Percentiles rank a stretch among this genome's conserved stretches.
Conservation (phyloP, 2,329 filamentous ascomycete species). For the Rutstroemia sp. region DNA sequence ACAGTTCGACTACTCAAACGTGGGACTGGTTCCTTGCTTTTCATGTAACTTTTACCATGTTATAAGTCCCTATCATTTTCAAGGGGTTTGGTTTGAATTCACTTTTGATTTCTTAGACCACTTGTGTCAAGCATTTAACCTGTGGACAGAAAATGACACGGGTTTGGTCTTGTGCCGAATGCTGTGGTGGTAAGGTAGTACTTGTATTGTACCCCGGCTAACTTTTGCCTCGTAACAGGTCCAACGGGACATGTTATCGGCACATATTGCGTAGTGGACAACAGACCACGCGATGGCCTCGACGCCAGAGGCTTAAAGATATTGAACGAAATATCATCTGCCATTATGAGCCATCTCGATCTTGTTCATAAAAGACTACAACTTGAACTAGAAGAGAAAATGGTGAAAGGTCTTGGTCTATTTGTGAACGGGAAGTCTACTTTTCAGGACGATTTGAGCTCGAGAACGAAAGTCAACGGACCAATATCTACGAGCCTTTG, state of each 20-base stretch:
- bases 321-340: conserved; percentile 46
- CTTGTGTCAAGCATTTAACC: too few species aligned
- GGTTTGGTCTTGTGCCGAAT: not conserved
- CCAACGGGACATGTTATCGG: conserved; percentile 41
- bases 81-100: too few species aligned
- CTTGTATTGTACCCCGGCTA: not conserved
- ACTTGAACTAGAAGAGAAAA: conserved; percentile 42
- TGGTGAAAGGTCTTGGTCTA: conserved; percentile 42
- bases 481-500: not conserved
- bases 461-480: not conserved
- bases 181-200: not conserved
- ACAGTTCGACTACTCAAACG: not conserved
- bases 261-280: conserved; percentile 51
- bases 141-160: too few species aligned
- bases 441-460: conserved; percentile 11
- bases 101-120: too few species aligned
- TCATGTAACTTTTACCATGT: not conserved
- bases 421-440: conserved; percentile 43
- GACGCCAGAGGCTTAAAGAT: conserved; percentile 40
- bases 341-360: conserved; percentile 54
- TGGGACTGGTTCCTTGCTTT: not conserved
- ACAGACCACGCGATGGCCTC: conserved; percentile 42
- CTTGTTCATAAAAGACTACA: conserved; percentile 43
- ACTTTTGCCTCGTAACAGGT: not conserved
- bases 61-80: too few species aligned